Evolutionary conservation across 495 filamentous ascomycete species (phyloP).

Genomic region (Baudoinia panamericana): DNA sequence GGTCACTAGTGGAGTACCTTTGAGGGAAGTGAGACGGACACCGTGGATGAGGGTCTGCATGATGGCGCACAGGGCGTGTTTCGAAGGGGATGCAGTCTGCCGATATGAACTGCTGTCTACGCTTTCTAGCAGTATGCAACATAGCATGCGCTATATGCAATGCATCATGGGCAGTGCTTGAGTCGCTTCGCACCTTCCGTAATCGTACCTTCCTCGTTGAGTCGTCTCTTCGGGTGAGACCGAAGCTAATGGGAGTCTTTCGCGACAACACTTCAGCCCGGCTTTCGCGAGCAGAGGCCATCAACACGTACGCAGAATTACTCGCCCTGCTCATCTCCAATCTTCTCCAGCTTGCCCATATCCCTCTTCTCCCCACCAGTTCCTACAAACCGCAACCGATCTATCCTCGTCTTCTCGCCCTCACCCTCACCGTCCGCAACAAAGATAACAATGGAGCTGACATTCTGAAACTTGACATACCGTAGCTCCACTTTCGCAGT

Average conservation of each 20-base stretch:
- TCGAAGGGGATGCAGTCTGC: too few species aligned
- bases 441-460: slow-evolving; percentile 74
- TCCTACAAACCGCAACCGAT: slow-evolving; percentile 74
- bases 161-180: too few species aligned
- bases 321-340: slow-evolving; percentile 51
- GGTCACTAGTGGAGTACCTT: too few species aligned
- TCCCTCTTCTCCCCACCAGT: slow-evolving; percentile 87
- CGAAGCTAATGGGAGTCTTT: too few species aligned
- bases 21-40: not conserved
- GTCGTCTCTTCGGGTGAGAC: too few species aligned
- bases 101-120: too few species aligned
- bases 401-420: slow-evolving; percentile 73
- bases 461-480: slow-evolving; percentile 95
- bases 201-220: too few species aligned
- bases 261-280: too few species aligned
- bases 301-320: not conserved
- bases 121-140: too few species aligned
- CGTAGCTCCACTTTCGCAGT: slow-evolving; percentile 74
- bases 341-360: slow-evolving; percentile 90
- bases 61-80: slow-evolving; percentile 4
- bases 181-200: too few species aligned
- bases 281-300: not conserved
- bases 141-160: too few species aligned
- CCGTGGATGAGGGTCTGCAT: not conserved
- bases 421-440: slow-evolving; percentile 79